Percentiles rank a stretch among this genome's conserved stretches.
Evolutionary conservation across 495 filamentous ascomycete species (phyloP).

Genomic region (Pyronema domesticum): DNA sequence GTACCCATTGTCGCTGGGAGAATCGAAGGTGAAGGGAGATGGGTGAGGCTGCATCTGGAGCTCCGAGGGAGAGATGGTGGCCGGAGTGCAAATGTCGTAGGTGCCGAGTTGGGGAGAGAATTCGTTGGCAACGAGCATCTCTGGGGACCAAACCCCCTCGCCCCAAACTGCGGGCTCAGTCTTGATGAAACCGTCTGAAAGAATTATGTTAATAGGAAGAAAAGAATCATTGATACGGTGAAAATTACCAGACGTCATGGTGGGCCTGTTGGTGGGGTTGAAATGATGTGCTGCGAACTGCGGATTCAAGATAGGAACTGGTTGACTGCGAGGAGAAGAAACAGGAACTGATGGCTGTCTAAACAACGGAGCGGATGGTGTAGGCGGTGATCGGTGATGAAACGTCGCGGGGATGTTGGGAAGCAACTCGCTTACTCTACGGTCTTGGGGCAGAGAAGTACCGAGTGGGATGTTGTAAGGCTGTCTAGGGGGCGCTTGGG

Average conservation of each 20-base stretch:
- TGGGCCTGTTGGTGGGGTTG: background rate
- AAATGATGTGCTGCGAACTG: slow-evolving; percentile 28
- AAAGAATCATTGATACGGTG: background rate
- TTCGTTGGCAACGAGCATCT: slow-evolving; percentile 28
- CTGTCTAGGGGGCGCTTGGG: slow-evolving; percentile 17
- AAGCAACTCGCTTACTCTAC: slow-evolving; percentile 40
- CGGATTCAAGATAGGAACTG: slow-evolving; percentile 36
- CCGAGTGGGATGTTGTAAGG: slow-evolving; percentile 15
- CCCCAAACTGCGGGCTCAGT: slow-evolving; percentile 31
- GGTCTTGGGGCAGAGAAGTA: slow-evolving; percentile 18
- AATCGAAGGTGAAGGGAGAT: slow-evolving; percentile 62
- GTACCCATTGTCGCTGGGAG: slow-evolving; percentile 46
- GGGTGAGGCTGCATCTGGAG: slow-evolving; percentile 63
- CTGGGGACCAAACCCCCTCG: slow-evolving; percentile 33
- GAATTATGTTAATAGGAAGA: background rate
- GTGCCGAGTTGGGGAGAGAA: slow-evolving; percentile 15
- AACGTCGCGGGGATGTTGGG: slow-evolving; percentile 20
- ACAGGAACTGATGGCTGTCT: background rate
- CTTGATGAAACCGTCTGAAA: background rate
- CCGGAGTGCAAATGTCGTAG: slow-evolving; percentile 30
- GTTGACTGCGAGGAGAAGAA: slow-evolving; percentile 17
- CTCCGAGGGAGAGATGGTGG: slow-evolving; percentile 68
- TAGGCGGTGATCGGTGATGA: background rate
- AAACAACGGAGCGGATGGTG: background rate
- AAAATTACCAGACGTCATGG: slow-evolving; percentile 4